Conservation (phyloP, 176 grass and related monocot species). For the Cenchrus purpureus region DNA sequence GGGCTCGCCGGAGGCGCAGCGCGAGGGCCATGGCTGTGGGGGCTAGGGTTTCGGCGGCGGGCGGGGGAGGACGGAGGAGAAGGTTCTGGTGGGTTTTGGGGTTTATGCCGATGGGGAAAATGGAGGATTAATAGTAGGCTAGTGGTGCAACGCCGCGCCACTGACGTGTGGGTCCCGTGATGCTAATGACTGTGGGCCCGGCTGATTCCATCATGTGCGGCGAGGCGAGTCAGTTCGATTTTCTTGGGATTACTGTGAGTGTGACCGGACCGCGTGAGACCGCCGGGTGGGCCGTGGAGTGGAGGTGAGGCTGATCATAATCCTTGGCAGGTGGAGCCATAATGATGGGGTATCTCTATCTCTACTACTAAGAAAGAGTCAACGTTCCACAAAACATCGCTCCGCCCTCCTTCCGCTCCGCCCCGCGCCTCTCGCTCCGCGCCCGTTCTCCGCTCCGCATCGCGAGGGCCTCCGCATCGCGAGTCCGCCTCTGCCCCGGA, state of each 20-base stretch:
- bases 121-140: background rate
- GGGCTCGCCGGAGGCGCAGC: conserved; percentile 68
- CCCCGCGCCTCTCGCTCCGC: too few species aligned
- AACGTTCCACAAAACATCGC: too few species aligned
- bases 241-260: background rate
- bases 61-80: conserved; percentile 15
- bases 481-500: too few species aligned
- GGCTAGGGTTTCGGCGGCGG: conserved; percentile 43
- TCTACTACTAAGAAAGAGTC: too few species aligned
- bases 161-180: background rate
- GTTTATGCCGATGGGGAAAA: background rate
- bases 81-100: conserved; percentile 35
- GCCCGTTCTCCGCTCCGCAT: too few species aligned
- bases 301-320: too few species aligned
- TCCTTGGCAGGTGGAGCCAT: too few species aligned
- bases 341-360: too few species aligned
- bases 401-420: too few species aligned
- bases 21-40: conserved; percentile 59
- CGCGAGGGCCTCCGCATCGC: too few species aligned
- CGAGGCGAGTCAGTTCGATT: background rate
- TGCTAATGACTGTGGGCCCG: background rate
- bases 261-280: too few species aligned
- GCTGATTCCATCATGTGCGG: background rate
- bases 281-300: too few species aligned
- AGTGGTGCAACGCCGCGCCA: background rate